Evolutionary conservation across 139 green algal species (phyloP), one percentile per base, ranked within the genome.

Genomic region (Chlamydomonas asymmetrica): DNA sequence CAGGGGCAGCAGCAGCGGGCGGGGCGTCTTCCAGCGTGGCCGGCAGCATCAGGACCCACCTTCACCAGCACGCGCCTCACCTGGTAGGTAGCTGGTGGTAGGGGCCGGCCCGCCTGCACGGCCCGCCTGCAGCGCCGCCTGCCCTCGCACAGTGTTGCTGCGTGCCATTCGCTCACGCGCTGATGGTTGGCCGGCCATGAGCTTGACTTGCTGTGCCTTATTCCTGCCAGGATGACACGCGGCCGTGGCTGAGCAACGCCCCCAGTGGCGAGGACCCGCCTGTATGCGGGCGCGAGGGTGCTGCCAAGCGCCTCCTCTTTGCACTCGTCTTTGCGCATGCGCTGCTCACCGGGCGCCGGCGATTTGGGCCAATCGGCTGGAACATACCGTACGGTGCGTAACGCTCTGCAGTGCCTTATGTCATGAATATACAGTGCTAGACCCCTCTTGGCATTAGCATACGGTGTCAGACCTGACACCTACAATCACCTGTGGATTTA

Each of bases 341-440:
- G 13, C 29, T 61, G 7, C 59, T 84, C 32, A 81, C 89, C 62
- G 88, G 91, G 76, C 76, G 89, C 39, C 56, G 87, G 66, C 82
- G 80, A 41, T 93, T 90, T 56, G 89, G 89, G 0, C 81, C 89
- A 25, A 88, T 91, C 41, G 85, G 85, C 10, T 90, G 81, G 79
- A 88, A 85, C 65, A 77, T 88, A 48, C 79, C 83, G 18, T 85
- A 88, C 50, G 83, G 79, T 83, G 85, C 84, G 86, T 70, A 76
- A 59, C 77, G 78, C 60, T 84, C 84, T 40, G 80, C 72, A 25
- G 79, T 70, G 38, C 66, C n/a, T n/a, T n/a, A n/a, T n/a, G n/a
- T n/a, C n/a, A n/a, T n/a, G n/a, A n/a, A n/a, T n/a, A n/a, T n/a
- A n/a, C n/a, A n/a, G n/a, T n/a, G n/a, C n/a, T n/a, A n/a, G n/a